A percentile compares a stretch with the other conserved stretches of the same genome.
phyloP scores from a whole-genome alignment of 2,329 filamentous ascomycete species.

The Stemphylium lycopersici region DNA sequence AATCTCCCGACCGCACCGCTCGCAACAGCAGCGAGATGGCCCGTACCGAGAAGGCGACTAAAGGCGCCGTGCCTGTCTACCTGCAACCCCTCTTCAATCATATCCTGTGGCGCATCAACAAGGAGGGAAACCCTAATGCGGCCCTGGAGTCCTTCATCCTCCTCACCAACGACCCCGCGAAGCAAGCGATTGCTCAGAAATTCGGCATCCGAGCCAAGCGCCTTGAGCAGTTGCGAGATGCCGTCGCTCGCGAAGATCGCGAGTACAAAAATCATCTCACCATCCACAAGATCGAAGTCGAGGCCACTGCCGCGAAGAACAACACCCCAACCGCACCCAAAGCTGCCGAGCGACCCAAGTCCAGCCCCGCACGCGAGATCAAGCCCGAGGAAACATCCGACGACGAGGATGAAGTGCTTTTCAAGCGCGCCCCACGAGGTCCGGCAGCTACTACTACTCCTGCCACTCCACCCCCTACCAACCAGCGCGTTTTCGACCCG shows the following conservation, averaged over 20 bases:
- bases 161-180: constrained; percentile 56
- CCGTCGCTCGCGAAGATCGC: constrained; percentile 56
- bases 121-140: constrained; percentile 55
- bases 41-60: constrained; percentile 33
- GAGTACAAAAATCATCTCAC: constrained; percentile 52
- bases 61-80: constrained; percentile 44
- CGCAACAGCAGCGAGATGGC: constrained; percentile 37
- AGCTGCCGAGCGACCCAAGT: constrained; percentile 33
- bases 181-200: constrained; percentile 54
- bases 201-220: constrained; percentile 59
- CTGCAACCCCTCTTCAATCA: constrained; percentile 59
- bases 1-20: constrained; percentile 36
- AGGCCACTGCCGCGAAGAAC: constrained; percentile 26
- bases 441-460: constrained; percentile 31
- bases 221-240: constrained; percentile 57
- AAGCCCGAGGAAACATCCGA: constrained; percentile 36
- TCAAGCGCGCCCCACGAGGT: constrained; percentile 47
- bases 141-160: constrained; percentile 59
- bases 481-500: constrained; percentile 53
- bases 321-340: constrained; percentile 22
- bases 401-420: constrained; percentile 48
- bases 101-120: constrained; percentile 59
- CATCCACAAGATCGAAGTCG: constrained; percentile 46
- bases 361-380: constrained; percentile 28
- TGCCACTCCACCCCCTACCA: constrained; percentile 8